A percentile compares a stretch with the other conserved stretches of the same genome.
These are phyloP conservation scores for Dimargaris verticillata DNA, from an alignment of 192 early-diverging fungal genomes.

Conservation along the genomic window DNA sequence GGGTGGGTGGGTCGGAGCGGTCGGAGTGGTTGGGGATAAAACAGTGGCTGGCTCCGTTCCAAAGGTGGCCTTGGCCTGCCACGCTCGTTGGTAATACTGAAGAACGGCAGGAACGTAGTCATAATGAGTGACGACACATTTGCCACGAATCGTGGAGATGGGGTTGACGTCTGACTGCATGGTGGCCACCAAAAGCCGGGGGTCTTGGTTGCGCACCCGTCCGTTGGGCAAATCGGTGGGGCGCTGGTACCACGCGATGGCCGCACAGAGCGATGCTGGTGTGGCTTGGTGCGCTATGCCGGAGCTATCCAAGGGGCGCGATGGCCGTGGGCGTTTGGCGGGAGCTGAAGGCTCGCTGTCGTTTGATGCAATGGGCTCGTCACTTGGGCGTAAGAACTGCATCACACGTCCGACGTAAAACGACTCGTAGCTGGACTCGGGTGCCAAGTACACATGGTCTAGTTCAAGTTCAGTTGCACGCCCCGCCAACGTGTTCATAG, in stretches of 20 bases:
- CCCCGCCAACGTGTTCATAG: too few relatives aligned
- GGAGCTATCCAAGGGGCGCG: neutral
- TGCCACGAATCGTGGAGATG: conserved; percentile 60
- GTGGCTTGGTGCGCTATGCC: neutral
- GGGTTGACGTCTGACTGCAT: conserved; percentile 83
- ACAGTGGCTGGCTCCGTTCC: neutral
- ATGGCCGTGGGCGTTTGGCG: neutral
- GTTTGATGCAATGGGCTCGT: neutral
- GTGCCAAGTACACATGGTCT: conserved; percentile 66
- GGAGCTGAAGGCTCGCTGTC: too few relatives aligned
- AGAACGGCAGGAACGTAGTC: conserved; percentile 29
- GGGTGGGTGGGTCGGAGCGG: neutral
- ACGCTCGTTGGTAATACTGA: conserved; percentile 19
- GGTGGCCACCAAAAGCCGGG: conserved; percentile 59
- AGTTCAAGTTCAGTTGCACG: neutral
- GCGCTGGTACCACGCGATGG: conserved; percentile 59
- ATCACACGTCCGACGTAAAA: conserved; percentile 67
- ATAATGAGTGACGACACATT: conserved; percentile 55
- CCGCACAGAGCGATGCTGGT: conserved; percentile 20
- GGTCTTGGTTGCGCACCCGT: conserved; percentile 40
- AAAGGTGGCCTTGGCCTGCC: conserved; percentile 16
- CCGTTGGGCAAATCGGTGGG: conserved; percentile 54
- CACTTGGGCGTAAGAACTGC: conserved; percentile 36
- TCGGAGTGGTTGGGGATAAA: neutral
- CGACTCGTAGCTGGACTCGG: conserved; percentile 53